These are phyloP conservation scores for Elsinoe arachidis DNA, from an alignment of 2,329 filamentous ascomycete genomes.

Conservation along the genomic window DNA sequence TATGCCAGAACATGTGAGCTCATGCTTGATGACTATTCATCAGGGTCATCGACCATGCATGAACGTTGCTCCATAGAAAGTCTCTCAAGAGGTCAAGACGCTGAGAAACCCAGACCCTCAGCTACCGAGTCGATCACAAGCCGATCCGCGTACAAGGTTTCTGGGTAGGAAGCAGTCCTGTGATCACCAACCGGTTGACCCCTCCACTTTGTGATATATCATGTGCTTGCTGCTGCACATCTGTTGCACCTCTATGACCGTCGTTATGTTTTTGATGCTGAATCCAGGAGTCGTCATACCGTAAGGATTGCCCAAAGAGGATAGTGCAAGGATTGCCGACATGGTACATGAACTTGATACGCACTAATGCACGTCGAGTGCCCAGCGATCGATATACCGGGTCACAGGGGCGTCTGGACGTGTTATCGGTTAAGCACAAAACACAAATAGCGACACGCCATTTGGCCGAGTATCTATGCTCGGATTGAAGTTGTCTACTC, in stretches of 20 bases:
- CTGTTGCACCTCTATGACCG: neutral
- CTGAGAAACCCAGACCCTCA: too few species aligned
- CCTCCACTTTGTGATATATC: too few species aligned
- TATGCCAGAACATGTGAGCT: too few species aligned
- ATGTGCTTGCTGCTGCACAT: too few species aligned
- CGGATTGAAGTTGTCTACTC: too few species aligned
- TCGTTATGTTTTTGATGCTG: neutral
- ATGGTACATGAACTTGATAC: neutral
- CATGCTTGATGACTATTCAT: neutral
- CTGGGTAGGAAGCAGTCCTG: too few species aligned
- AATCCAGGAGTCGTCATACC: neutral
- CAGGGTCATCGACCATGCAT: neutral
- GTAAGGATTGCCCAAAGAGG: neutral
- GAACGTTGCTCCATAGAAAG: neutral
- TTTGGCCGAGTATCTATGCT: neutral
- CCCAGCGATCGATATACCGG: constrained; percentile 2
- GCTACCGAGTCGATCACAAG: neutral
- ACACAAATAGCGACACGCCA: neutral
- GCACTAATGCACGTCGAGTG: neutral
- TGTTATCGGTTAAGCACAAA: neutral
- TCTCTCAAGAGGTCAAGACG: neutral
- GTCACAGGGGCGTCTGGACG: neutral
- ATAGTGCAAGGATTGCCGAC: constrained; percentile 2
- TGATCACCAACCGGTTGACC: too few species aligned
- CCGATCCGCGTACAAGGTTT: too few species aligned